Conservation (phyloP, 1,284 basidiomycete genomes). For the Nidula niveotomentosa region DNA sequence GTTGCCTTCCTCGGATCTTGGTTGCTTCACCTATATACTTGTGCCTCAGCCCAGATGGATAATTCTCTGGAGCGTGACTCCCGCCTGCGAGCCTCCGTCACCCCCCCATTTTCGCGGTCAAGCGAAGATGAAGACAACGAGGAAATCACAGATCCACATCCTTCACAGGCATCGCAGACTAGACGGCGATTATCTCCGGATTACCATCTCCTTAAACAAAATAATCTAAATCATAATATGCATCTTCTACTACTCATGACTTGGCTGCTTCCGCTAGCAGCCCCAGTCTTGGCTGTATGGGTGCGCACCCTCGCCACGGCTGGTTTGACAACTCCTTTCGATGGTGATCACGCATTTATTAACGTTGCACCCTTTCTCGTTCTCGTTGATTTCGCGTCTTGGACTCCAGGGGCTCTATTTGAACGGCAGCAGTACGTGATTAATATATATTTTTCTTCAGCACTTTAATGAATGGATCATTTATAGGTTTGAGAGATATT, state of each 20-base stretch:
- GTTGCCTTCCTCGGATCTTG: constrained; percentile 85
- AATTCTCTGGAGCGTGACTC: constrained; percentile 5
- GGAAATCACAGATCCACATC: too few relatives aligned
- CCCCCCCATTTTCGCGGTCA: neutral
- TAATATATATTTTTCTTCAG: constrained; percentile 3
- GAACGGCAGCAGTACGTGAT: constrained; percentile 37
- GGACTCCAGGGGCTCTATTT: constrained; percentile 37
- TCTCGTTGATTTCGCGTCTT: constrained; percentile 61
- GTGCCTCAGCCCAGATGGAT: constrained; percentile 33
- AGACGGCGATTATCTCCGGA: too few relatives aligned
- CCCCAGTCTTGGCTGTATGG: constrained; percentile 88
- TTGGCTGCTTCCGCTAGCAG: constrained; percentile 79
- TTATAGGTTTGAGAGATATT: constrained; percentile 34
- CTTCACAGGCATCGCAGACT: too few relatives aligned
- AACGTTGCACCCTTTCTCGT: constrained; percentile 67
- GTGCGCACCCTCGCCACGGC: constrained; percentile 78
- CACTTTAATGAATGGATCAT: constrained; percentile 5
- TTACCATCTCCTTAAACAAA: constrained; percentile 13
- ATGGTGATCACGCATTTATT: constrained; percentile 75
- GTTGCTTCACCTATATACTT: constrained; percentile 72
- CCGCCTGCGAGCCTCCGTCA: too few relatives aligned
- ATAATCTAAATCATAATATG: constrained; percentile 50
- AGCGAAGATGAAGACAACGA: neutral
- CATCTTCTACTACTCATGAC: constrained; percentile 80
- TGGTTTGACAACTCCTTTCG: constrained; percentile 72